These are phyloP conservation scores for Paramecium bursaria DNA, from an alignment of 73 alveolate species.

Conservation along the genomic window DNA sequence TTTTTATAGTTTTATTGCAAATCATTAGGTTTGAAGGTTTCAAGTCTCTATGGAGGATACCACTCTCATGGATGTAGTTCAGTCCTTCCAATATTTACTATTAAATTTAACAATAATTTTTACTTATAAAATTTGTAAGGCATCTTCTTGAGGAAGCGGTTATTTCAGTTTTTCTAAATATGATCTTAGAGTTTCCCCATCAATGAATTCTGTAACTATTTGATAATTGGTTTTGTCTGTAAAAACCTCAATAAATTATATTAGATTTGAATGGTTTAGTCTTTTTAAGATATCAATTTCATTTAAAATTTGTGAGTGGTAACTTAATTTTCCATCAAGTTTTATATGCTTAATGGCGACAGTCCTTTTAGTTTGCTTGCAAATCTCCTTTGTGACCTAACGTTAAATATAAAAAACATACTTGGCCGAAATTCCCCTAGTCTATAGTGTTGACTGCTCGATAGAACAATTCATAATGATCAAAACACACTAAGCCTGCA, in stretches of 20 bases:
- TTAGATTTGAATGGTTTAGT: neutral
- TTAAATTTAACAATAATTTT: neutral
- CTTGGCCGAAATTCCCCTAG: slow-evolving; percentile 24
- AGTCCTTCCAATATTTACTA: slow-evolving; percentile 81
- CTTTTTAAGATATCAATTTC: neutral
- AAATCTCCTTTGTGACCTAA: slow-evolving; percentile 17
- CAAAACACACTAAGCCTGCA: neutral
- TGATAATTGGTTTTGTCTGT: neutral
- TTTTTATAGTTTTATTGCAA: slow-evolving; percentile 77
- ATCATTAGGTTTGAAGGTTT: slow-evolving; percentile 80
- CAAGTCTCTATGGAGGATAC: slow-evolving; percentile 78
- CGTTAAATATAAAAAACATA: neutral
- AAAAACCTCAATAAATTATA: neutral
- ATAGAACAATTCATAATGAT: neutral
- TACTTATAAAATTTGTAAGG: slow-evolving; percentile 21
- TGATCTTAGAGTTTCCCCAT: slow-evolving; percentile 18
- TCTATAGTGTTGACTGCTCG: neutral
- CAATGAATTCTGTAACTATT: neutral
- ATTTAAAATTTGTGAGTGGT: neutral
- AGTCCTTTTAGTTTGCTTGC: neutral
- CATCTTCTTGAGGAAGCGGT: slow-evolving; percentile 12
- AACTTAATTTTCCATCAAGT: slow-evolving; percentile 30
- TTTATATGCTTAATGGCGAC: slow-evolving; percentile 46
- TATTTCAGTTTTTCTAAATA: neutral
- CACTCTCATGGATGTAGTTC: slow-evolving; percentile 78